Evolutionary conservation across 164 flowering plant genomes (phyloP), one percentile per base, ranked within the genome.

Genomic region (Stephania cephalantha): DNA sequence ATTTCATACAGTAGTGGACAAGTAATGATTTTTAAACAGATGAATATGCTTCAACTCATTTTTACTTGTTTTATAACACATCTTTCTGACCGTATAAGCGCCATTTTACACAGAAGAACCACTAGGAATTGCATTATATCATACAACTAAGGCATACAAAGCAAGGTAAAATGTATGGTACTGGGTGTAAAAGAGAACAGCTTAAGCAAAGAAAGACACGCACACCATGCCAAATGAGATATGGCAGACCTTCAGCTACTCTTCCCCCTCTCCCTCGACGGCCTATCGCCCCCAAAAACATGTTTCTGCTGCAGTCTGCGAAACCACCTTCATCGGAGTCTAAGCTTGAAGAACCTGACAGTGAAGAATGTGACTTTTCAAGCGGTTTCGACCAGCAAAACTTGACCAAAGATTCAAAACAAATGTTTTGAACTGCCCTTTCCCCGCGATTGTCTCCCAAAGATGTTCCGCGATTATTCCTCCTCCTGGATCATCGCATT

Each of bases 361-460:
- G 22, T 91, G 96, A 68, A 91, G 87, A 69, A 90, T 88, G 81
- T 86, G 93, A 71, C 88, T 91, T 78, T 85, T 88, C 52, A 88
- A 84, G 11, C 91, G 86, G 81, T 80, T 83, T 79, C 88, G 71
- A 46, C 91, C 91, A 9, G 92, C 86, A 69, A 91, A 78, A 76
- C 88, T 91, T 22, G 92, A 88, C 91, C 84, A 90, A 35, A 90
- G 83, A 78, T 89, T 86, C 13, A 88, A 76, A 48, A 91, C 83
- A 48, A 91, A 73, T 7, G 87, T 88, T 81, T 78, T 89, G 80
- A 87, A 85, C 71, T 88, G 96, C 64, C 96, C 91, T 83, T 83
- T 91, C 9, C 91, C 91, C 0, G 88, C 86, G 68, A 91, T 82
- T 1, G 90, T 91, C 84, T 88, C 96, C 96, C 96, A 91, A 44